Percentiles rank a stretch among this genome's conserved stretches.
Evolutionary conservation across 2,329 filamentous ascomycete species (phyloP).

Genomic region (Alternaria conjuncta): DNA sequence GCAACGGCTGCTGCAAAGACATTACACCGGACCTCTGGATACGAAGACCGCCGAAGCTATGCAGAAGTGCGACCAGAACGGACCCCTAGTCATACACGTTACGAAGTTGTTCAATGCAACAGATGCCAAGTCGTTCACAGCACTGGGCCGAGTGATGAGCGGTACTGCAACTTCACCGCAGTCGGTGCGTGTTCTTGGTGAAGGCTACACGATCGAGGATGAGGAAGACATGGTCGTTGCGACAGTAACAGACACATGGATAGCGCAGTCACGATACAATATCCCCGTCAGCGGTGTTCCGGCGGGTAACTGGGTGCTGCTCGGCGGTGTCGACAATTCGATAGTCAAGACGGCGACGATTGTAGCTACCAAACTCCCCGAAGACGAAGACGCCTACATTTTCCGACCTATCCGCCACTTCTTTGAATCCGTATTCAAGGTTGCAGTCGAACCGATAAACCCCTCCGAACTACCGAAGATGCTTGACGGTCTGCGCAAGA

Average conservation of each 20-base stretch:
- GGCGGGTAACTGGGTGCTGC: constrained; percentile 90
- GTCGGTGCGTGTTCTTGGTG: constrained; percentile 88
- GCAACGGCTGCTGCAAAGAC: constrained; percentile 76
- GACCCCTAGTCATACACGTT: constrained; percentile 87
- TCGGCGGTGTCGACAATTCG: constrained; percentile 93
- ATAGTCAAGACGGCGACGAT: constrained; percentile 98
- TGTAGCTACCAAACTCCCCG: constrained; percentile 77
- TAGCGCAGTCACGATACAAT: constrained; percentile 91
- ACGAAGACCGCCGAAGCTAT: constrained; percentile 81
- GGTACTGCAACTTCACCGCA: constrained; percentile 83
- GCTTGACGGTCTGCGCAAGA: constrained; percentile 93
- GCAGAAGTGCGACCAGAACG: constrained; percentile 82
- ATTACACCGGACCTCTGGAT: constrained; percentile 91
- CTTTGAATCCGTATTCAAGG: constrained; percentile 96
- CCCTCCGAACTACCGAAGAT: constrained; percentile 98
- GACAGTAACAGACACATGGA: constrained; percentile 84
- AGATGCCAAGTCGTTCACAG: constrained; percentile 90
- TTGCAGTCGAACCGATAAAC: constrained; percentile 97
- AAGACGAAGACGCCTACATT: constrained; percentile 92
- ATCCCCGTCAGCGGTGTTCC: constrained; percentile 90
- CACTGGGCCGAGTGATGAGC: constrained; percentile 90
- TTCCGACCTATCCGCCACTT: constrained; percentile 94
- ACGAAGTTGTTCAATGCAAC: constrained; percentile 91
- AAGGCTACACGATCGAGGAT: constrained; percentile 94
- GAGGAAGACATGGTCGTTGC: constrained; percentile 96